Conservation (phyloP, 768 basidiomycete genomes). For the Leucosporidium scottii region DNA sequence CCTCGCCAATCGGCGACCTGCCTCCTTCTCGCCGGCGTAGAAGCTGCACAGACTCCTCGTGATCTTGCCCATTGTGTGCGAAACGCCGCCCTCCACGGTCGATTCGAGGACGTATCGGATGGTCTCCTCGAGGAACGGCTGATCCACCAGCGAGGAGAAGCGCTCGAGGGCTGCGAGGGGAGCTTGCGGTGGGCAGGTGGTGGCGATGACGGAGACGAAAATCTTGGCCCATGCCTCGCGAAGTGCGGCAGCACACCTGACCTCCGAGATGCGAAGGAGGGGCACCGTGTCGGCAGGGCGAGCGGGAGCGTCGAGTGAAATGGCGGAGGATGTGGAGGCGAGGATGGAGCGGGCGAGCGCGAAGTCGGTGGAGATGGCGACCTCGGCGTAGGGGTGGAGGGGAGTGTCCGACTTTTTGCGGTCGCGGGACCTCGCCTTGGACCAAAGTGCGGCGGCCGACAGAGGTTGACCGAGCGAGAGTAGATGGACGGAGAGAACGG, state of each 20-base stretch:
- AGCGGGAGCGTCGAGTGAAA: neutral
- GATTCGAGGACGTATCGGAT: slow-evolving; percentile 8
- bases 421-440: slow-evolving; percentile 1
- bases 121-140: neutral
- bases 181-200: slow-evolving; percentile 8
- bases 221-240: slow-evolving; percentile 13
- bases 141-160: neutral
- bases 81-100: slow-evolving; percentile 8
- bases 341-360: slow-evolving; percentile 3
- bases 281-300: slow-evolving; percentile 22
- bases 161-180: neutral
- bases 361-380: slow-evolving; percentile 22
- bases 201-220: slow-evolving; percentile 14
- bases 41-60: slow-evolving; percentile 10
- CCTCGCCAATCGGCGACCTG: neutral
- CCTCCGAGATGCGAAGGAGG: slow-evolving; percentile 26
- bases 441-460: slow-evolving; percentile 24
- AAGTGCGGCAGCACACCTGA: slow-evolving; percentile 15
- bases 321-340: neutral
- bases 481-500: slow-evolving; percentile 24
- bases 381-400: slow-evolving; percentile 13
- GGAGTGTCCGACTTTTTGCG: slow-evolving; percentile 25
- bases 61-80: slow-evolving; percentile 2
- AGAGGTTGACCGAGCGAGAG: slow-evolving; percentile 4
- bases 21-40: neutral